Conservation (phyloP, 352 stramenopile species). For the Phytophthora agathidicida region DNA sequence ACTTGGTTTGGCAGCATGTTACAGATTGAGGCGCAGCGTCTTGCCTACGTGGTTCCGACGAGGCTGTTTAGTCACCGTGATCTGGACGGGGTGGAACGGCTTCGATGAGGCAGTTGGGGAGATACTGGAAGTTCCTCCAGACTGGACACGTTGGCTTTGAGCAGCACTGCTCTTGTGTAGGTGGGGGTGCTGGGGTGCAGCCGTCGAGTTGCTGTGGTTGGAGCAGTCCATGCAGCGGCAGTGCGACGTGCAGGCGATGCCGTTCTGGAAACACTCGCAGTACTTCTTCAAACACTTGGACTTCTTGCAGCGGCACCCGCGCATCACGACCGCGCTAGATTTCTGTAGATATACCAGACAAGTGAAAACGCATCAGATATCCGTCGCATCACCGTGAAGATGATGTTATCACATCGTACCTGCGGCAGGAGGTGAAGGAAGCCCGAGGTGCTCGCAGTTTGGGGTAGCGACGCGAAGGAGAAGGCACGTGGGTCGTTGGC, state of each 20-base stretch:
- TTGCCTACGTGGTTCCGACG: conserved; percentile 66
- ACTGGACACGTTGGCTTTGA: conserved; percentile 10
- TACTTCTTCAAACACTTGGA: conserved; percentile 98
- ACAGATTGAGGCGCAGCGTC: conserved; percentile 57
- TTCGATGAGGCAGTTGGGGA: conserved; percentile 5
- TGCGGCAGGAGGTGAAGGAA: conserved; percentile 78
- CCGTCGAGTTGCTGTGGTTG: conserved; percentile 70
- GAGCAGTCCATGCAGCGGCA: conserved; percentile 97
- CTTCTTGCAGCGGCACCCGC: conserved; percentile 97
- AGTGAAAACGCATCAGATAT: conserved; percentile 6
- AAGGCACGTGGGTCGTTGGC: conserved; percentile 79
- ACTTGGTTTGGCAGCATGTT: conserved; percentile 13
- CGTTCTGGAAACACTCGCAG: conserved; percentile 98
- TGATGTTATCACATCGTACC: conserved; percentile 24
- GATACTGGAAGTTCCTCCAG: not conserved
- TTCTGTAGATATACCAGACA: conserved; percentile 33
- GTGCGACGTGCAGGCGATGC: conserved; percentile 86
- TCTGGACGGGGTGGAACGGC: conserved; percentile 63
- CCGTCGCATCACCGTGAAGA: not conserved
- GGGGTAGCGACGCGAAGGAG: conserved; percentile 54
- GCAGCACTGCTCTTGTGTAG: conserved; percentile 29
- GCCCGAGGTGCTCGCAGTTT: conserved; percentile 35
- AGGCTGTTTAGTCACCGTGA: conserved; percentile 78
- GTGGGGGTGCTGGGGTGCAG: conserved; percentile 36
- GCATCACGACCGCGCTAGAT: conserved; percentile 73